These are phyloP conservation scores for Eudorina sp. DNA, from an alignment of 139 green algal genomes.

Conservation along the genomic window DNA sequence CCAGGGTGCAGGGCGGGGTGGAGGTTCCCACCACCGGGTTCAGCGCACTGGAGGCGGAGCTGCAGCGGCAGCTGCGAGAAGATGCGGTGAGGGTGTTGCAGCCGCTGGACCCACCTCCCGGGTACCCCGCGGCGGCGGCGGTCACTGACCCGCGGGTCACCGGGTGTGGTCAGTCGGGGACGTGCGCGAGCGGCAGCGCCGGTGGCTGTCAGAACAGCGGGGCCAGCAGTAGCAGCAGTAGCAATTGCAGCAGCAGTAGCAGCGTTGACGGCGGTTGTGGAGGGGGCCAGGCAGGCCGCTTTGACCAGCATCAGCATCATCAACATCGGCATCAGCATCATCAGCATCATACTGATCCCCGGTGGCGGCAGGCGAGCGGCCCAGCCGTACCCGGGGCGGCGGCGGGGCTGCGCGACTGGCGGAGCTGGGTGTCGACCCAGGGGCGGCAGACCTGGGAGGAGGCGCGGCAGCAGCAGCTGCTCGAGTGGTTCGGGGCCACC, in stretches of 20 bases:
- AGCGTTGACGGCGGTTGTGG: too few species aligned
- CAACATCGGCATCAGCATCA: too few species aligned
- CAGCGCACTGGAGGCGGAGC: background rate
- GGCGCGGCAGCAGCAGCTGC: slow-evolving; percentile 63
- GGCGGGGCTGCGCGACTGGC: slow-evolving; percentile 45
- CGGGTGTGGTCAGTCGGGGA: too few species aligned
- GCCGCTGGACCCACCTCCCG: slow-evolving; percentile 24
- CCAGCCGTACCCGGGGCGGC: background rate
- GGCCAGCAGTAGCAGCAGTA: background rate
- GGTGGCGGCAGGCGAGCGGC: too few species aligned
- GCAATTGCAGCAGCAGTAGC: background rate
- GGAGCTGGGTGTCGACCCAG: slow-evolving; percentile 55
- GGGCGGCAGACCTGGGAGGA: slow-evolving; percentile 54
- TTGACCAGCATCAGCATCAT: too few species aligned
- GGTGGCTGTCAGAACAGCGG: background rate
- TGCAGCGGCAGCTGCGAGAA: background rate
- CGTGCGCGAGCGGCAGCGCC: background rate
- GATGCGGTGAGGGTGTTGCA: background rate
- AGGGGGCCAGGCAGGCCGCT: too few species aligned
- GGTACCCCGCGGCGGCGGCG: background rate
- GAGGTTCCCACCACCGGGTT: slow-evolving; percentile 28
- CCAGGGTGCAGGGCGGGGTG: background rate
- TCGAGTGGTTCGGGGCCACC: slow-evolving; percentile 71
- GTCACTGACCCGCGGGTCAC: too few species aligned
- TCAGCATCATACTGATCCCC: too few species aligned